phyloP scores from a whole-genome alignment of 2,329 filamentous ascomycete species.

The Diaporthe citriasiana region DNA sequence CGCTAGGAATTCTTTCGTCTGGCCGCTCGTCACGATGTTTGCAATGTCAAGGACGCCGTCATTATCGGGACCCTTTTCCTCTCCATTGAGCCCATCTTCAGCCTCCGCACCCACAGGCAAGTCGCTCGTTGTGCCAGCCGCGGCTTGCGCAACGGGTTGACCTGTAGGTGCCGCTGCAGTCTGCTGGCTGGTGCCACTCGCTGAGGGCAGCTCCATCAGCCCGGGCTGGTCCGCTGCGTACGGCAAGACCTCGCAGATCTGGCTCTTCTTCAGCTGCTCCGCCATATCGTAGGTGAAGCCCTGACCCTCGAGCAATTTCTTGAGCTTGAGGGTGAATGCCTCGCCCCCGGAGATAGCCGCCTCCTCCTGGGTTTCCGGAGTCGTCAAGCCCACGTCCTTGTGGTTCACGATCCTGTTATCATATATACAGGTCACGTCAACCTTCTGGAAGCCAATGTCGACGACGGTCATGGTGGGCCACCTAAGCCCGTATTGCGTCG shows the following conservation, averaged over 20 bases:
- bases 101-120: conserved; percentile 47
- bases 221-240: conserved; percentile 61
- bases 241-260: conserved; percentile 76
- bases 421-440: conserved; percentile 90
- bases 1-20: conserved; percentile 85
- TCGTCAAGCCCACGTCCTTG: conserved; percentile 70
- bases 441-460: conserved; percentile 92
- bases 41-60: conserved; percentile 88
- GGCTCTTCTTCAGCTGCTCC: conserved; percentile 77
- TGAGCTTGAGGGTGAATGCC: conserved; percentile 82
- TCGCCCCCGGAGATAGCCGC: conserved; percentile 83
- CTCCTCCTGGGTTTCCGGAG: conserved; percentile 58
- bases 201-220: conserved; percentile 63
- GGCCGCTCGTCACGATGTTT: conserved; percentile 85
- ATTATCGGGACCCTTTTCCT: conserved; percentile 61
- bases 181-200: conserved; percentile 49
- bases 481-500: conserved; percentile 86
- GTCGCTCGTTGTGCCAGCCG: conserved; percentile 48
- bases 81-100: conserved; percentile 56
- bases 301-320: conserved; percentile 74
- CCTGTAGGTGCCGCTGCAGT: conserved; percentile 47
- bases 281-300: conserved; percentile 76
- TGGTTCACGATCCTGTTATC: conserved; percentile 83
- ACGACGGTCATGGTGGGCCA: conserved; percentile 85
- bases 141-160: conserved; percentile 45